Base-by-base conservation (phyloP, 768 basidiomycete genomes). In the Gelatoporia subvermispora region DNA sequence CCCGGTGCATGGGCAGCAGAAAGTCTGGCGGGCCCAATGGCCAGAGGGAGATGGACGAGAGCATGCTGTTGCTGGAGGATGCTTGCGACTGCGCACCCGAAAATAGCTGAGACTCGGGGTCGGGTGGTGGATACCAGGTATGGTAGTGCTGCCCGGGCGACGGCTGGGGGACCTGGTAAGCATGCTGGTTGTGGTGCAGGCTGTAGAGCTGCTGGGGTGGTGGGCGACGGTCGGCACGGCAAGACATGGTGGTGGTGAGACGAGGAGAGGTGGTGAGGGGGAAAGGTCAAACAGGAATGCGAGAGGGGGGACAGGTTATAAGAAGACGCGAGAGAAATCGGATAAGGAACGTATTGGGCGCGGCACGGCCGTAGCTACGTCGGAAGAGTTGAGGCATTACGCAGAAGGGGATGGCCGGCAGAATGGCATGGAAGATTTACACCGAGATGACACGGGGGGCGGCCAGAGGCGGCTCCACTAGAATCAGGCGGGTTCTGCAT, bases 1-100 rank as follows among this genome's bases (percentile, higher is more conserved):
- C 48, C 43, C 48, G 53, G 48, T 54, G 58, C 48, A 44, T 55
- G 23, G 51, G 54, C 8, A 55, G 48, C 13, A 53, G 49, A 16
- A 52, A 53, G 23, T 58, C 49, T 11, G 48, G 53, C 16, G 52
- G 54, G 36, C 49, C 45, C 2, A 51, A 40, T 3, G 45, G 46
- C 51, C 53, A 54, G 49, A 49, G 45, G 3, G 53, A 48, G 45
- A 50, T 41, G 46, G 47, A 42, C 42, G 47, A 25, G 20, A 43
- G 17, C 51, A 51, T 24, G 51, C 47, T 20, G 44, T 50, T 21
- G 51, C 40, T 41, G 13, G 43, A n/a, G 34, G 48, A 44, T 21
- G 44, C 34, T 21, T 24, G 24, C 7, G 28, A 31, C 7, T 5
- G 28, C 17, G 54, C 45, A n/a, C 41, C 38, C 31, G 54, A 40